Evolutionary conservation across 73 alveolate species (phyloP).

Genomic region (Uronychia binucleata): DNA sequence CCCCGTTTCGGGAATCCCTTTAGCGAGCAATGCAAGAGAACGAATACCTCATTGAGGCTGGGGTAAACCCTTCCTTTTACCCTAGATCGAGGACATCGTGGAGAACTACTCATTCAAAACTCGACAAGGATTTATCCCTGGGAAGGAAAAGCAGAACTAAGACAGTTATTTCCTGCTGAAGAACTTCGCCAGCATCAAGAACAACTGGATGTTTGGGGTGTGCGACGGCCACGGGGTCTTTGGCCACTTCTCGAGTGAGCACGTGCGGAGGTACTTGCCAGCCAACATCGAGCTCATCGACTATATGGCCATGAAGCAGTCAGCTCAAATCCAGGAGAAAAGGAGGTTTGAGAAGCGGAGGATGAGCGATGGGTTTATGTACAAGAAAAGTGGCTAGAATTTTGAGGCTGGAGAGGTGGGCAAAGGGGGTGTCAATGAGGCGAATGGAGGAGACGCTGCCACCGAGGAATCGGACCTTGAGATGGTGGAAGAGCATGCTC

Average conservation of each 20-base stretch:
- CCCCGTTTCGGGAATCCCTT: too few relatives aligned
- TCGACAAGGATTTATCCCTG: slow-evolving; percentile 58
- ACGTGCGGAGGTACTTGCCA: slow-evolving; percentile 80
- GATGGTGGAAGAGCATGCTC: slow-evolving; percentile 9
- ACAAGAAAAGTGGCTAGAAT: slow-evolving; percentile 16
- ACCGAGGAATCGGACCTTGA: background rate
- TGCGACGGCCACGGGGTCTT: slow-evolving; percentile 98
- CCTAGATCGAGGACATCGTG: slow-evolving; percentile 26
- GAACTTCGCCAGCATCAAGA: slow-evolving; percentile 57
- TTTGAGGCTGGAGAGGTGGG: background rate
- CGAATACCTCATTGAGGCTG: background rate
- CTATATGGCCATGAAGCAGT: slow-evolving; percentile 31
- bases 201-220: slow-evolving; percentile 85
- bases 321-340: background rate
- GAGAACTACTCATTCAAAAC: slow-evolving; percentile 48
- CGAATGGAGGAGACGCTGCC: background rate
- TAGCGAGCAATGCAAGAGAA: background rate
- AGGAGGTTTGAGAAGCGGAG: background rate
- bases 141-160: slow-evolving; percentile 46
- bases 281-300: slow-evolving; percentile 29
- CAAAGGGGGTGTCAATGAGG: background rate
- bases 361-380: background rate
- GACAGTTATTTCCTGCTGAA: slow-evolving; percentile 29
- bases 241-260: slow-evolving; percentile 95
- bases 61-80: too few relatives aligned